Evolutionary conservation across 2,329 filamentous ascomycete species (phyloP), one percentile per base, ranked within the genome.

Genomic region (Lojkania enalia): DNA sequence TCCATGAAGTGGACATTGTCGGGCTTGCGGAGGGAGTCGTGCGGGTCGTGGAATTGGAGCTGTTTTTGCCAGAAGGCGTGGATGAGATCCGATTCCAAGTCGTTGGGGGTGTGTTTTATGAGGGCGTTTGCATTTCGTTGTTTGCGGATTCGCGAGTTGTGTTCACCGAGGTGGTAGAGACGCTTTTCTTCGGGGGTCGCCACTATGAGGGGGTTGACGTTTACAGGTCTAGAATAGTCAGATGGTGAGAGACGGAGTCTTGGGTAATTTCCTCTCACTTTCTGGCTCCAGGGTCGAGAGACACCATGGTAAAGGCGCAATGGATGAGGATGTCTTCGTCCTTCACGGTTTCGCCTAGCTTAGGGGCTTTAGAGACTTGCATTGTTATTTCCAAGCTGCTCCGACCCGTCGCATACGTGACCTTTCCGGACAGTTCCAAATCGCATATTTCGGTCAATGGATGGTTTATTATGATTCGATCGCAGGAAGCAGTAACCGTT

Each of bases 241-340:
- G 35, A 16, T 19, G 9, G 30, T 6, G 23, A 33, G 9, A 11
- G 30, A 12, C 9, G 16, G 7, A 11, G 30, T 11, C 25, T 27
- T 9, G 30, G 15, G 23, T n/a, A 33, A 30, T 15, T 13, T n/a
- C 1, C 14, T 33, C 44, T 5, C 63, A 79, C 72, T 80, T 85
- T 67, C 84, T 87, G 1, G 85, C 88, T 3, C 60, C 71, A 1
- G 85, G 84, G 55, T 89, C 82, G 9, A 89, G 71, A 1, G 85
- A 87, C 0, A 89, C 86, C 86, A 90, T 89, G 0, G 86, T 89
- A 60, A 88, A 88, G 5, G 84, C 81, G 66, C 85, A 87, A n/a
- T 82, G 85, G 66, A 88, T 79, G 43, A 87, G 66, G 1, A 87
- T 72, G 62, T 87, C 84, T 32, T 84, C 79, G 2, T 80, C 74